A percentile compares a stretch with the other conserved stretches of the same genome.
Conservation (phyloP, 306 rosid genomes). For the Begonia masoniana region DNA sequence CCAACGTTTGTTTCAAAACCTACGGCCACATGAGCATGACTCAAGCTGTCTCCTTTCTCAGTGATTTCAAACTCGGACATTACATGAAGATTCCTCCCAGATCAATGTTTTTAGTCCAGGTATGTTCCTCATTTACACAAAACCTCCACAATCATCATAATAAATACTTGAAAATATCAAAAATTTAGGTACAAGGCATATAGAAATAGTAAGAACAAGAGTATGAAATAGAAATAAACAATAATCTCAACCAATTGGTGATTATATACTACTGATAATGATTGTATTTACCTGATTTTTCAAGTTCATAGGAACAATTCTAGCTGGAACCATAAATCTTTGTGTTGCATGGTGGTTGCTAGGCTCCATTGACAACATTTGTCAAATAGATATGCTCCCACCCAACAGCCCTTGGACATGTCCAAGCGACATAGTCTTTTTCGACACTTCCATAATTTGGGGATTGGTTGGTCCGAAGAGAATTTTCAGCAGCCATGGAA, state of each 20-base stretch:
- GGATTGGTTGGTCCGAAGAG: slow-evolving; percentile 63
- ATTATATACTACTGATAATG: too few relatives aligned
- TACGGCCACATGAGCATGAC: slow-evolving; percentile 70
- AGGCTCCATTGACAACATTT: slow-evolving; percentile 37
- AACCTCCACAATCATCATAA: too few relatives aligned
- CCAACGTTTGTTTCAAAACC: slow-evolving; percentile 85
- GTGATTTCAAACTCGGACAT: slow-evolving; percentile 83
- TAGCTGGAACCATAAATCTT: slow-evolving; percentile 74
- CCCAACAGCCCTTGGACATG: slow-evolving; percentile 73
- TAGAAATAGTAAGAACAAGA: too few relatives aligned
- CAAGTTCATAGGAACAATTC: slow-evolving; percentile 64
- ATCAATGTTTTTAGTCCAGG: slow-evolving; percentile 86
- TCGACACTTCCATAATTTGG: slow-evolving; percentile 83
- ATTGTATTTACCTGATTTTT: too few relatives aligned
- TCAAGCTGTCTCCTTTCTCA: slow-evolving; percentile 78
- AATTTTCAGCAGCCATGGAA: slow-evolving; percentile 57
- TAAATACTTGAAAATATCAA: too few relatives aligned
- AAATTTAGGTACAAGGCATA: too few relatives aligned
- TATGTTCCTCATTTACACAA: slow-evolving; percentile 6
- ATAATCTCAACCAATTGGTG: too few relatives aligned
- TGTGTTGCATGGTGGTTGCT: slow-evolving; percentile 76
- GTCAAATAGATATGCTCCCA: slow-evolving; percentile 44
- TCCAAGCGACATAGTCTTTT: slow-evolving; percentile 59
- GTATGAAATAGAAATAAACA: too few relatives aligned
- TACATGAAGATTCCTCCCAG: slow-evolving; percentile 89